phyloP scores from a whole-genome alignment of 2,329 filamentous ascomycete species.

The Ceratocystis smalleyi region DNA sequence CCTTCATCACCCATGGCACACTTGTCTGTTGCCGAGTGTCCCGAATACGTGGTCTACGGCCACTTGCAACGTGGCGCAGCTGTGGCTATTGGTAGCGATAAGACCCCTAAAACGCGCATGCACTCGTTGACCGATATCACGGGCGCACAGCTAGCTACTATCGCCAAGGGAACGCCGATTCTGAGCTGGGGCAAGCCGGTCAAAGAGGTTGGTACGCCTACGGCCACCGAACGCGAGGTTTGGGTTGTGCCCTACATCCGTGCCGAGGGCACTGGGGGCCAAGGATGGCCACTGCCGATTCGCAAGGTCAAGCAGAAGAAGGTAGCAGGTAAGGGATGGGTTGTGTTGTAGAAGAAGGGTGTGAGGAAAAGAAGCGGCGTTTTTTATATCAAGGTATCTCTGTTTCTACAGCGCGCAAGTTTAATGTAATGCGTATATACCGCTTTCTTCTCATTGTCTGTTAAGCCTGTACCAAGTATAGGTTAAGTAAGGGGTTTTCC shows the following conservation, averaged over 20 bases:
- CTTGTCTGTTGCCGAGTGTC: slow-evolving; percentile 54
- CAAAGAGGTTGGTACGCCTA: slow-evolving; percentile 51
- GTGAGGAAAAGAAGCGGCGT: neutral
- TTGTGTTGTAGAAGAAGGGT: slow-evolving; percentile 35
- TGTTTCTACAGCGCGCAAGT: neutral
- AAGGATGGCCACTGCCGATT: slow-evolving; percentile 75
- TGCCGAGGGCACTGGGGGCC: slow-evolving; percentile 48
- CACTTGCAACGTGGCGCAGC: slow-evolving; percentile 58
- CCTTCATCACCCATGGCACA: slow-evolving; percentile 67
- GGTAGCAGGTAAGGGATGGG: slow-evolving; percentile 58
- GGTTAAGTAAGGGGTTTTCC: neutral
- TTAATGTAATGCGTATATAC: neutral
- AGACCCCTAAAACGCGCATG: slow-evolving; percentile 64
- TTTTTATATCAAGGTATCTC: neutral
- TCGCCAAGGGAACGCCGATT: slow-evolving; percentile 74
- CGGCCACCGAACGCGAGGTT: slow-evolving; percentile 45
- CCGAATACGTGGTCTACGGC: slow-evolving; percentile 74
- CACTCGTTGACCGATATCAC: slow-evolving; percentile 70
- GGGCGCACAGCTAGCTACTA: slow-evolving; percentile 55
- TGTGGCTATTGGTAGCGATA: slow-evolving; percentile 29
- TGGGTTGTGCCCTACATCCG: slow-evolving; percentile 68
- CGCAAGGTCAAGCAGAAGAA: slow-evolving; percentile 70
- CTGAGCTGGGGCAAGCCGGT: slow-evolving; percentile 79
- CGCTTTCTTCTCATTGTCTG: neutral
- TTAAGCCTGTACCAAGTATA: neutral